Percentiles rank a stretch among this genome's conserved stretches.
Evolutionary conservation across 768 basidiomycete genomes (phyloP).

Genomic region (Mycena maculata): DNA sequence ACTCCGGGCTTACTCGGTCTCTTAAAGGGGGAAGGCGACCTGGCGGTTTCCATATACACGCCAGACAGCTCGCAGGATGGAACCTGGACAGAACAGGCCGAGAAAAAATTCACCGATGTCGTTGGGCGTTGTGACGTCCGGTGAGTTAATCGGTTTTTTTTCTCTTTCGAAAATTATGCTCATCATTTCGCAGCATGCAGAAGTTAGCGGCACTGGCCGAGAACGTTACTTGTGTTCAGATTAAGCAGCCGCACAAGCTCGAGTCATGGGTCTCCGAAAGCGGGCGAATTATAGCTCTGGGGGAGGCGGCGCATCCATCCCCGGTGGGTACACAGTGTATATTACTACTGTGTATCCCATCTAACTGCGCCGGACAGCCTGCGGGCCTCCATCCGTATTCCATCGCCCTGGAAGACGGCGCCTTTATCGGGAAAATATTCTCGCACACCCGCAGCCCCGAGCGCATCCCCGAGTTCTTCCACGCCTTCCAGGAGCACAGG

Average conservation of each 20-base stretch:
- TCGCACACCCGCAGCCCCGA: slow-evolving; percentile 15
- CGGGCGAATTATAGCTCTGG: slow-evolving; percentile 17
- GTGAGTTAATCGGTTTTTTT: not conserved
- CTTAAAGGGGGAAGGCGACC: slow-evolving; percentile 6
- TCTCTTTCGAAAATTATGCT: not conserved
- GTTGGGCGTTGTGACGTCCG: slow-evolving; percentile 10
- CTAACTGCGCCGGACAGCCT: not conserved
- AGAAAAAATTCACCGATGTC: not conserved
- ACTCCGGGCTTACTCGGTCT: no score
- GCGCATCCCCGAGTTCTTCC: slow-evolving; percentile 22
- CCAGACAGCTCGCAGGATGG: slow-evolving; percentile 16
- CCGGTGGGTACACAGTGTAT: not conserved
- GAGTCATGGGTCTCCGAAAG: slow-evolving; percentile 28
- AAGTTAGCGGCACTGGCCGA: slow-evolving; percentile 16
- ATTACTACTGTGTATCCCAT: no score
- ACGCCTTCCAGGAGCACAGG: slow-evolving; percentile 29
- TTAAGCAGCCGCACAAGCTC: slow-evolving; percentile 8
- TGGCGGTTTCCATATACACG: slow-evolving; percentile 8
- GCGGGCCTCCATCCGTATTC: slow-evolving; percentile 8
- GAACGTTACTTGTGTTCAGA: slow-evolving; percentile 11
- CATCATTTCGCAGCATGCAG: not conserved
- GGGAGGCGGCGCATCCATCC: slow-evolving; percentile 27
- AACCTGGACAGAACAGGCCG: slow-evolving; percentile 4
- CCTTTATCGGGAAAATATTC: slow-evolving; percentile 27
- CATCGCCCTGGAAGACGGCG: slow-evolving; percentile 27